Evolutionary conservation across 139 green algal genomes (phyloP), one percentile per base, ranked within the genome.

Genomic region (Chlorokybus atmophyticus): DNA sequence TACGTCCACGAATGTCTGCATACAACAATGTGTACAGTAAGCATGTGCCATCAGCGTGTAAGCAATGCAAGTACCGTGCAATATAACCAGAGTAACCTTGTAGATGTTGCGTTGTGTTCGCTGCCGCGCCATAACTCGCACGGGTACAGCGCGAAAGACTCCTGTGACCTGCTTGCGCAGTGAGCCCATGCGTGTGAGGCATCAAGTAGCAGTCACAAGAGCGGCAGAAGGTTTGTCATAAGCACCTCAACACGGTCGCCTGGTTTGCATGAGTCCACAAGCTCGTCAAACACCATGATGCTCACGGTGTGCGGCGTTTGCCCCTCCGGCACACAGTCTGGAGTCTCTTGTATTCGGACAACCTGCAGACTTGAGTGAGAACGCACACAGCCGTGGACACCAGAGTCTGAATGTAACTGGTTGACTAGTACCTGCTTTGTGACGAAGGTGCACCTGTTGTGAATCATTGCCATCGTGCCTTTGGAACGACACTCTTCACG

Each of bases 281-380:
- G 49, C 1, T 80, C 74, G 67, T 95, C 82, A 48, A 78, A 86
- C 14, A 81, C 71, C 68, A 87, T 89, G 59, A 93, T 66, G 44
- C 72, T 85, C 2, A 95, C 80, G 8, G 80, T 84, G 70, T 94
- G 85, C 2, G 90, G 90, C 1, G 90, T 96, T 78, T 96, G 89
- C n/a, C 90, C 90, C 70, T 96, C 87, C 3, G 90, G 89, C 52
- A 97, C 94, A 54, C 81, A 76, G 57, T 95, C 87, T 24, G 90
- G 89, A 55, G 79, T 87, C 73, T 98, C 90, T 41, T 79, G 72
- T 70, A 81, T 73, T 26, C 64, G 72, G 8, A 84, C 59, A 17
- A 73, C 75, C n/a, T n/a, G n/a, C n/a, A n/a, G n/a, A n/a, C n/a
- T n/a, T n/a, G n/a, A n/a, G n/a, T 19, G 39, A 17, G 17, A n/a